A percentile compares a stretch with the other conserved stretches of the same genome.
Conservation (phyloP, 768 basidiomycete species). For the Mycena vulgaris region DNA sequence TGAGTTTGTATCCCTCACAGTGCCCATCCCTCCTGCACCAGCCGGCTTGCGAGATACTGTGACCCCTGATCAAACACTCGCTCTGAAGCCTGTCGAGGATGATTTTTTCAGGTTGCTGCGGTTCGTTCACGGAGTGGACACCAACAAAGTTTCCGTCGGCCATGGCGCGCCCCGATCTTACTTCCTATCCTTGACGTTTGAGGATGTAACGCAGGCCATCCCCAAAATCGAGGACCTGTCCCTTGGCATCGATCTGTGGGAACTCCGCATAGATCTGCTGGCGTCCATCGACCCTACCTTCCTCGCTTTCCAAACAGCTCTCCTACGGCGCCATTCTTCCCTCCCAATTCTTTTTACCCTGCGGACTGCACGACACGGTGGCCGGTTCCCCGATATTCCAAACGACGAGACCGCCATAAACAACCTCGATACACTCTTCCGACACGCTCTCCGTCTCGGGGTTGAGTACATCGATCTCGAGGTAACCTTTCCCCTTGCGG, state of each 20-base stretch:
- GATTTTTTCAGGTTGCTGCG: slow-evolving; percentile 80
- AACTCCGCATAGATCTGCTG: slow-evolving; percentile 82
- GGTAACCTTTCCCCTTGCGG: slow-evolving; percentile 67
- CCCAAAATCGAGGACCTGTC: slow-evolving; percentile 70
- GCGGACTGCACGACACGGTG: slow-evolving; percentile 80
- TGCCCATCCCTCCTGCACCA: slow-evolving; percentile 42
- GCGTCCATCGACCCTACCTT: slow-evolving; percentile 60
- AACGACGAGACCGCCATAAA: slow-evolving; percentile 69
- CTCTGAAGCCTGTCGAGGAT: slow-evolving; percentile 53
- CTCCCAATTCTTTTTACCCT: slow-evolving; percentile 86
- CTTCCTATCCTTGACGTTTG: slow-evolving; percentile 83
- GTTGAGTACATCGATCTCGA: slow-evolving; percentile 87
- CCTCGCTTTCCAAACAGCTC: slow-evolving; percentile 76
- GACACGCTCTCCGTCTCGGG: slow-evolving; percentile 72
- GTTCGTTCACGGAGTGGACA: slow-evolving; percentile 73
- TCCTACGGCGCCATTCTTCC: slow-evolving; percentile 71
- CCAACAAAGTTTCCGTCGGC: slow-evolving; percentile 63
- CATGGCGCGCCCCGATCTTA: slow-evolving; percentile 66
- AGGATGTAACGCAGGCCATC: slow-evolving; percentile 73
- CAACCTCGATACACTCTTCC: slow-evolving; percentile 63
- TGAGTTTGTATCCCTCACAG: slow-evolving; percentile 76
- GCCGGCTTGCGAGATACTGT: slow-evolving; percentile 36
- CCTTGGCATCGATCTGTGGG: slow-evolving; percentile 80
- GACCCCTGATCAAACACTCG: slow-evolving; percentile 38
- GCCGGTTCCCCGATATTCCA: slow-evolving; percentile 74